Conservation (phyloP, 2,329 filamentous ascomycete genomes). For the Chrysoporthe cubensis region DNA sequence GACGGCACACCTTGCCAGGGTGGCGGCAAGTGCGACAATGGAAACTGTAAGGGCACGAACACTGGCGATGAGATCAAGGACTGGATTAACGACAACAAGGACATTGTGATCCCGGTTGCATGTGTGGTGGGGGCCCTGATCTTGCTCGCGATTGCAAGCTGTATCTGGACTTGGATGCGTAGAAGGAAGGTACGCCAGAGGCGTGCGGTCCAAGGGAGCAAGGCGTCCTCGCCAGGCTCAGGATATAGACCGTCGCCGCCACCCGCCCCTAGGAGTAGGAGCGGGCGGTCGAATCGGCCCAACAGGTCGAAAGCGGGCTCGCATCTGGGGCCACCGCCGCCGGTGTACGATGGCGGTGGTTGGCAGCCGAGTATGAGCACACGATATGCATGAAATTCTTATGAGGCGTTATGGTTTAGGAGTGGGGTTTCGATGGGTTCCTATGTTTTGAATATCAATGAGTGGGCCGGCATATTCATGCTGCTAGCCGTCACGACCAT, state of each 20-base stretch:
- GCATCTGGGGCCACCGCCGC: slow-evolving; percentile 22
- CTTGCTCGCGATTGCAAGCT: slow-evolving; percentile 69
- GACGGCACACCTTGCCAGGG: slow-evolving; percentile 86
- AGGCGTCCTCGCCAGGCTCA: slow-evolving; percentile 6
- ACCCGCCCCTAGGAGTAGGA: slow-evolving; percentile 18
- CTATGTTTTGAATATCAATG: background rate
- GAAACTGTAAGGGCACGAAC: slow-evolving; percentile 73
- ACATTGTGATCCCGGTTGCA: slow-evolving; percentile 80
- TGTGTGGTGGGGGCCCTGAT: slow-evolving; percentile 73
- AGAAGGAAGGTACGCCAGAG: slow-evolving; percentile 6
- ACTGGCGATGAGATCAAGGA: slow-evolving; percentile 70
- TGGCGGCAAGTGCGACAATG: slow-evolving; percentile 79
- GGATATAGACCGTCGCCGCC: slow-evolving; percentile 22
- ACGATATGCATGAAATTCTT: slow-evolving; percentile 16
- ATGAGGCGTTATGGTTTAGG: background rate
- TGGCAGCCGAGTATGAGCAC: slow-evolving; percentile 14
- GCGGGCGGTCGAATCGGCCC: background rate
- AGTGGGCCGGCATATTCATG: background rate
- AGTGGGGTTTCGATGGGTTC: background rate
- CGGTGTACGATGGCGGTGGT: slow-evolving; percentile 28
- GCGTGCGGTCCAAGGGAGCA: slow-evolving; percentile 1
- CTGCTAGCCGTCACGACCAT: background rate
- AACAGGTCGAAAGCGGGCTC: background rate
- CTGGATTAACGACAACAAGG: slow-evolving; percentile 79
- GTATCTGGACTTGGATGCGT: slow-evolving; percentile 47